Evolutionary conservation across 768 basidiomycete species (phyloP).

Genomic region (Porpolomopsis calyptriformis): DNA sequence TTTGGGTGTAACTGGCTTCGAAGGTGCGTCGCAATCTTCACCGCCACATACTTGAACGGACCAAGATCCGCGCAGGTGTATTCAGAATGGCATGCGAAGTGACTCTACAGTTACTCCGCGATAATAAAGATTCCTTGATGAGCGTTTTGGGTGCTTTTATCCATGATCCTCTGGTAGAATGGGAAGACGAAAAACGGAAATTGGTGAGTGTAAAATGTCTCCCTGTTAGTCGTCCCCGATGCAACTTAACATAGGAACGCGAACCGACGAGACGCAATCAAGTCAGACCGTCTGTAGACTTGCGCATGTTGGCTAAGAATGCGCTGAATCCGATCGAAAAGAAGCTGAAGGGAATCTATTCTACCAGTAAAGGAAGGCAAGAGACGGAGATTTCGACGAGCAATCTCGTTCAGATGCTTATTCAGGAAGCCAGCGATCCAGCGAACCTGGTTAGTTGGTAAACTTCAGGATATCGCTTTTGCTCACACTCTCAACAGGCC

Average conservation of each 20-base stretch:
- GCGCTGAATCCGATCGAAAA: constrained; percentile 74
- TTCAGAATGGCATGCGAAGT: constrained; percentile 89
- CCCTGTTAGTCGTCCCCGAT: not conserved
- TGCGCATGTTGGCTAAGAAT: constrained; percentile 58
- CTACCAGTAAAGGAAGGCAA: constrained; percentile 38
- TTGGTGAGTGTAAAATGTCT: constrained; percentile 28
- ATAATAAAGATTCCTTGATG: constrained; percentile 89
- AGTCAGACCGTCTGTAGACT: constrained; percentile 41
- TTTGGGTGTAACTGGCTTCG: constrained; percentile 84
- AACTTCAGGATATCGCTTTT: not conserved
- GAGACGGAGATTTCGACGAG: constrained; percentile 60
- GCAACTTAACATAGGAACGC: constrained; percentile 29
- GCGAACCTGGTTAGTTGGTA: constrained; percentile 45
- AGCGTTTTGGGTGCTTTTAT: constrained; percentile 94
- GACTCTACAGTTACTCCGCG: constrained; percentile 74
- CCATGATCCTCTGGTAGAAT: constrained; percentile 94
- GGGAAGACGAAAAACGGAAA: constrained; percentile 75
- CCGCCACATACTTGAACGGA: not conserved
- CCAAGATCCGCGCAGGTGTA: constrained; percentile 57
- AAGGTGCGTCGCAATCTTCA: constrained; percentile 43
- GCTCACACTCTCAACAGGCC: constrained; percentile 34
- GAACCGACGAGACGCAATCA: constrained; percentile 31
- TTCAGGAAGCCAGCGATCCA: constrained; percentile 74
- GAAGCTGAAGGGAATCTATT: constrained; percentile 69
- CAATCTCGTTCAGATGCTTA: constrained; percentile 84